A percentile compares a stretch with the other conserved stretches of the same genome.
Evolutionary conservation across 768 basidiomycete genomes (phyloP).

Genomic region (Mycena albidolilacea): DNA sequence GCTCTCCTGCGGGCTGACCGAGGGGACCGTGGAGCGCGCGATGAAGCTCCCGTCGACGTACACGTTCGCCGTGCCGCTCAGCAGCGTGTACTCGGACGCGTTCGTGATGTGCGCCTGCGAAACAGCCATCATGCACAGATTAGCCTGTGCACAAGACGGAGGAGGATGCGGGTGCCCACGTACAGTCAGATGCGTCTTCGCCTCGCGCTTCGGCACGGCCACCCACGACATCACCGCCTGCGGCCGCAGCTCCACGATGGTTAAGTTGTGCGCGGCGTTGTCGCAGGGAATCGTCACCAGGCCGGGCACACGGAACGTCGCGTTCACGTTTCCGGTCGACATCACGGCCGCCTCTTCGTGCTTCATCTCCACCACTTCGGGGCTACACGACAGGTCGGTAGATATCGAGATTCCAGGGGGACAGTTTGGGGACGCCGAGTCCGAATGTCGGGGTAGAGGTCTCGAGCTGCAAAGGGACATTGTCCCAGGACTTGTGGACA

Average conservation of each 20-base stretch:
- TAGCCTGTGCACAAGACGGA: too few relatives aligned
- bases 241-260: too few relatives aligned
- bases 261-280: too few relatives aligned
- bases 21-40: slow-evolving; percentile 51
- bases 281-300: too few relatives aligned
- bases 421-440: slow-evolving; percentile 52
- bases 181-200: slow-evolving; percentile 54
- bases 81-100: slow-evolving; percentile 66
- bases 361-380: too few relatives aligned
- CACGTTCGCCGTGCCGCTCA: slow-evolving; percentile 60
- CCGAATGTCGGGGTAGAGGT: slow-evolving; percentile 61
- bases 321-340: too few relatives aligned
- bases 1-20: slow-evolving; percentile 53
- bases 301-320: too few relatives aligned
- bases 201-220: slow-evolving; percentile 46
- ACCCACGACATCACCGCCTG: too few relatives aligned
- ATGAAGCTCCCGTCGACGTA: slow-evolving; percentile 74
- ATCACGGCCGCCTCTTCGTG: too few relatives aligned
- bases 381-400: slow-evolving; percentile 31
- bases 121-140: too few relatives aligned
- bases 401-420: slow-evolving; percentile 55
- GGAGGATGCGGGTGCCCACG: background rate
- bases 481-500: slow-evolving; percentile 54
- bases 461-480: slow-evolving; percentile 60
- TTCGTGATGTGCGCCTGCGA: slow-evolving; percentile 65